Percentiles rank a stretch among this genome's conserved stretches.
Evolutionary conservation across 306 rosid genomes (phyloP).

Genomic region (Argentina anserina): DNA sequence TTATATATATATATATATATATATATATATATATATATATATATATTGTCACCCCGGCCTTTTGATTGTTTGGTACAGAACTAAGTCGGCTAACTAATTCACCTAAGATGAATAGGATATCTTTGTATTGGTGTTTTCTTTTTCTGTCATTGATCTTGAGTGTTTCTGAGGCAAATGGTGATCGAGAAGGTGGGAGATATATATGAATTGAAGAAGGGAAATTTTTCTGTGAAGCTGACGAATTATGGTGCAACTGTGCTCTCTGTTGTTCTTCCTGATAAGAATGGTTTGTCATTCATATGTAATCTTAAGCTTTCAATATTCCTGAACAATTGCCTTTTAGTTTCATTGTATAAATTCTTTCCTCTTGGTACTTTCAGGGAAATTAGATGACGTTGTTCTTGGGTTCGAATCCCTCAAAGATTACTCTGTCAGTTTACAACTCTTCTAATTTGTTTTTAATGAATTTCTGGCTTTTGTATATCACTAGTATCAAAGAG

Average conservation of each 20-base stretch:
- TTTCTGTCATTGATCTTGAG: not conserved
- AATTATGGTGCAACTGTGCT: conserved; percentile 39
- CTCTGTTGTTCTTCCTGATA: conserved; percentile 36
- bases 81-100: conserved; percentile 1
- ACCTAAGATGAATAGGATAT: conserved; percentile 21
- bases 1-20: not conserved
- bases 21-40: too few relatives aligned
- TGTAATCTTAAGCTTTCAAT: not conserved
- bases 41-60: not conserved
- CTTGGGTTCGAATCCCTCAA: conserved; percentile 25
- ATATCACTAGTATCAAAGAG: not conserved
- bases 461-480: not conserved
- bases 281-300: conserved; percentile 18
- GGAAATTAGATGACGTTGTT: conserved; percentile 38
- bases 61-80: not conserved
- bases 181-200: conserved; percentile 18
- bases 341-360: not conserved
- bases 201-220: conserved; percentile 30
- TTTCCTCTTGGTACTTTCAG: not conserved
- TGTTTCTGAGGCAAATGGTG: conserved; percentile 3
- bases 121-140: conserved; percentile 4
- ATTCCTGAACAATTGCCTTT: not conserved
- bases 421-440: conserved; percentile 21
- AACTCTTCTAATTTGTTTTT: not conserved
- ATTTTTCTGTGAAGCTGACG: conserved; percentile 28